phyloP scores from a whole-genome alignment of 257 asterid species.

The Solanum lycopersicoides region DNA sequence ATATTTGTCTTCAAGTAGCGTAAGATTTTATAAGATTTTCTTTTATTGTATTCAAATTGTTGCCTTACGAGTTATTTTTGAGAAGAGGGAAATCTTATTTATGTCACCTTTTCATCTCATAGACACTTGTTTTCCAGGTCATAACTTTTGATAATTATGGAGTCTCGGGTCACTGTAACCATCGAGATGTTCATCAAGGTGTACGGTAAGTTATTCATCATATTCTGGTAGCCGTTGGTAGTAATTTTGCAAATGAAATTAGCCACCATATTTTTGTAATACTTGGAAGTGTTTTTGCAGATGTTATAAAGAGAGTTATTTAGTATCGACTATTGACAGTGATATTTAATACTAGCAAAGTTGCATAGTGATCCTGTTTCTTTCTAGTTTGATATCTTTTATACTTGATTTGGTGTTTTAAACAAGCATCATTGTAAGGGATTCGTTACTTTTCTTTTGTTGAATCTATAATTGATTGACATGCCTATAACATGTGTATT shows the following conservation, averaged over 20 bases:
- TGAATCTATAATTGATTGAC: neutral
- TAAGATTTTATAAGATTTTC: neutral
- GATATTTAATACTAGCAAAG: neutral
- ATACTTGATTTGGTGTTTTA: neutral
- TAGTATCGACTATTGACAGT: neutral
- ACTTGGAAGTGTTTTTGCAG: neutral
- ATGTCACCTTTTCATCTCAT: neutral
- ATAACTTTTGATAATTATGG: conserved; percentile 78
- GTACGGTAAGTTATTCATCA: conserved; percentile 43
- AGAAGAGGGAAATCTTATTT: neutral
- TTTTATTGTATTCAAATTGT: neutral
- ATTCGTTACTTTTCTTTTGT: neutral
- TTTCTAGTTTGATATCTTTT: neutral
- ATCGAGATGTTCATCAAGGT: conserved; percentile 52
- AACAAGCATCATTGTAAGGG: neutral
- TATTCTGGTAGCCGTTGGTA: neutral
- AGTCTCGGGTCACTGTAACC: conserved; percentile 90
- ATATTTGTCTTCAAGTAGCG: neutral
- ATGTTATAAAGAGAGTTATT: neutral
- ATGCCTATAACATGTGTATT: neutral
- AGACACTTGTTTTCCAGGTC: conserved; percentile 31
- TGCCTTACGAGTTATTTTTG: neutral
- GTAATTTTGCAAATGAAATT: neutral
- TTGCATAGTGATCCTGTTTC: neutral
- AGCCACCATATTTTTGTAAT: neutral